Evolutionary conservation across 495 filamentous ascomycete species (phyloP), one percentile per base, ranked within the genome.

Genomic region (Penicillium angulare): DNA sequence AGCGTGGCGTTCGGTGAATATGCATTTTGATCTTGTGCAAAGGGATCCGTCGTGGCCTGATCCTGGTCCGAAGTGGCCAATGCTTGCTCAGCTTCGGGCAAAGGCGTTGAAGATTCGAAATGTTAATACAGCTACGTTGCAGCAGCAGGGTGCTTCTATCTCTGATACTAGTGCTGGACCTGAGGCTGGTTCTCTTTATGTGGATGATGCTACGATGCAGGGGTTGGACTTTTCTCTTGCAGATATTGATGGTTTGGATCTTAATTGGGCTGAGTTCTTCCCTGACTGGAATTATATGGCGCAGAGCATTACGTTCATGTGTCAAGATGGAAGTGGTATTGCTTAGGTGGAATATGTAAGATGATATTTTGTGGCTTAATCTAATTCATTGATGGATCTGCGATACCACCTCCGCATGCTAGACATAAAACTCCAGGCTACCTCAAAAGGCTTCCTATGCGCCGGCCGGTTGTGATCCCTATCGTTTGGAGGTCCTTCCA

Each of bases 61-160:
- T 22, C 55, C 50, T 1, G 55, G 55, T 3, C 46, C 50, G 1
- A 65, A 61, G 35, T 67, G 59, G 62, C 55, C 53, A 18, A 50
- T 67, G 16, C 26, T 65, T 7, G 36, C 26, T 3, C 56, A 56
- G 44, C 21, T 69, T 16, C 45, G 65, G 15, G 53, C 58, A 1
- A 69, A 66, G 49, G 67, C 67, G 20, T 26, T 50, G 31, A 20
- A 39, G n/a, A 53, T 56, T 17, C 50, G 64, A 3, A 54, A 55
- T 48, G 45, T 49, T 27, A 44, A 57, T 36, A 17, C 42, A 5
- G 18, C 38, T 2, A 22, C 49, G 9, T 22, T 20, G 10, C 33
- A 38, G 21, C 32, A 31, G 27, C 20, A 22, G 16, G 22, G 26
- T 17, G 29, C 31, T 0, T 23, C 40, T 1, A 26, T 7, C 13